Base-by-base conservation (phyloP, 768 basidiomycete genomes). In the Chiua virens region DNA sequence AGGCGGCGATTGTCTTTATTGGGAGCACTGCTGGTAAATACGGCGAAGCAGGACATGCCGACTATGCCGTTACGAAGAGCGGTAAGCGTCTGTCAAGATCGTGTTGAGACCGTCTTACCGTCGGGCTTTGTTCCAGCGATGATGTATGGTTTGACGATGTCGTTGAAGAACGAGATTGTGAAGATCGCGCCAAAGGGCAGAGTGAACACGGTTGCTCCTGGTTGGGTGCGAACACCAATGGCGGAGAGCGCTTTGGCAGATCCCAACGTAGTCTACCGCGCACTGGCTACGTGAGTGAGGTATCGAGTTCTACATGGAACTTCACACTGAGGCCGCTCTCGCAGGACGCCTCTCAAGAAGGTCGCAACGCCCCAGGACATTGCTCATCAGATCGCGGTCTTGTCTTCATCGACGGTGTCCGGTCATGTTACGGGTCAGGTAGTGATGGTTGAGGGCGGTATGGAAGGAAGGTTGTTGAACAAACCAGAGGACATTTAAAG, bases 121-220 rank as follows among this genome's bases (percentile, higher is more conserved):
- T 17, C 4, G 15, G 15, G 22, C 8, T 1, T 21, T n/a, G 21
- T 42, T 30, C 17, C 18, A 86, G 86, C 80, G 5, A 75, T 87
- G 73, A 87, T 87, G 86, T 84, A 86, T 54, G 89, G 87, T 1
- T 61, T 89, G 30, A 80, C 79, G 4, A 68, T 83, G 58, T 74
- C 81, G 5, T 73, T 89, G 57, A 89, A 90, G 70, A 90, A 89
- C 64, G 87, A 91, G 68, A 88, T 89, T 47, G 87, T 91, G 40
- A 80, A 81, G 67, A 79, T 89, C 52, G 86, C 87, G 0, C 84
- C 86, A 0, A 75, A 67, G 48, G 89, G 79, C 0, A 75, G 87
- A n/a, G 86, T 89, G 4, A 89, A 89, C 56, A 73, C 74, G 39
- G 74, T 90, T 17, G 83, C 78, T 0, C 87, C 88, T 5, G 86